Evolutionary conservation across 2,329 filamentous ascomycete species (phyloP), one percentile per base, ranked within the genome.

Genomic region (Zymoseptoria brevis): DNA sequence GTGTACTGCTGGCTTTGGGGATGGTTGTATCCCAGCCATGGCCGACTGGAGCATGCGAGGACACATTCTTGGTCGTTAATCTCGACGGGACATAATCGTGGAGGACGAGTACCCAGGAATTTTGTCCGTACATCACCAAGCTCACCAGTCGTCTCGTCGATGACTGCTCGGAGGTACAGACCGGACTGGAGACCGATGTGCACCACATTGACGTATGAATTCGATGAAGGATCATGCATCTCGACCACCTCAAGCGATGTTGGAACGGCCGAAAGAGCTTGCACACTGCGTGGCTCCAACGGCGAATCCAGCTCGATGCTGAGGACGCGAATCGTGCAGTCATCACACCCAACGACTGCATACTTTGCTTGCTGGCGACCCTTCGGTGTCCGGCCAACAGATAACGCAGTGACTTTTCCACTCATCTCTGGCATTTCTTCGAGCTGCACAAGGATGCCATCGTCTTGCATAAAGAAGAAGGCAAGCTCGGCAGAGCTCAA

Each of bases 171-270:
- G 22, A 99, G 84, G 72, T 99, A 99, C 9, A 99, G 91, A 58
- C 95, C 94, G 29, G 92, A 97, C 71, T 94, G 88, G 1, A 99
- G 82, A 57, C 94, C 95, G 61, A 99, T 97, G 69, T 99, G 94
- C 4, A 99, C 83, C 71, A 96, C 97, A 4, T 96, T 81, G 0
- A 93, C 96, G 9, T 86, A 89, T 19, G 91, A 90, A 22, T 91
- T 91, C 1, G 89, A 90, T 1, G 89, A 90, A 1, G 93, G 95
- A 73, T 99, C 94, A 13, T 90, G 84, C 93, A 99, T 99, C 7
- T 90, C 82, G 81, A 96, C 96, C 67, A 99, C 96, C 45, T 88
- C 88, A 50, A 99, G 78, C 0, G 90, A 87, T 11, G 90, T 95
- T 7, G 94, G 94, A 0, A 91, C 88, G 2, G 93, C 92, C 2